Base-by-base conservation (phyloP, 2,329 filamentous ascomycete species). In the Chrysoporthe cubensis region DNA sequence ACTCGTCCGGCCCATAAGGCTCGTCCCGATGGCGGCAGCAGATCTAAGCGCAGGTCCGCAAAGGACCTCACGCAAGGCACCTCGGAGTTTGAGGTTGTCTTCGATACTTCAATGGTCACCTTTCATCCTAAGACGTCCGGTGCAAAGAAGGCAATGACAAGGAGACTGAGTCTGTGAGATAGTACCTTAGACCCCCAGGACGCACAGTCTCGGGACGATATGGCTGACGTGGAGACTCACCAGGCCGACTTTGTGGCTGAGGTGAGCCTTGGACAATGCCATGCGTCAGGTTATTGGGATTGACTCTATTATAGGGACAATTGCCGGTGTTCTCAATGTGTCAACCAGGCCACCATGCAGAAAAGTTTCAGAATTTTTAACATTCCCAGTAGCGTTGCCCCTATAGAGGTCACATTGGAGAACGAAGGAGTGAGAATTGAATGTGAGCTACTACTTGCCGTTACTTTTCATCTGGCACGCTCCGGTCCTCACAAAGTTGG, bases 321-420 rank as follows among this genome's bases (percentile, higher is more conserved):
- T 74, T 94, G 91, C 74, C 89, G 88, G 68, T 94, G 91, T 75
- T 73, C 77, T 1, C 76, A 80, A 69, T 94, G 91, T 75, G 83
- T 91, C 34, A 90, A 93, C 76, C 85, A 86, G 66, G 86, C 89
- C 69, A 94, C 91, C 4, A 87, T 84, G 76, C 91, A 94, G 77
- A 82, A 90, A 37, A 85, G 86, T 62, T 82, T 91, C 66, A 85
- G 93, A 73, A 92, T 88, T 0, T 92, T 92, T 72, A 82, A 84
- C 66, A 88, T 91, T 64, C 79, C 83, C 0, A 57, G 73, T 18
- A 75, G 84, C 66, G 78, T 87, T 62, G 73, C 74, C 1, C 76
- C 80, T 13, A 69, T 71, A 1, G 60, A 75, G 1, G 74, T 83
- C 6, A 71, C 72, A 56, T 69, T 76, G 18, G 74, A 76, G 7